phyloP scores from a whole-genome alignment of 805 yeast genomes.

The Zygotorulaspora sp. region DNA sequence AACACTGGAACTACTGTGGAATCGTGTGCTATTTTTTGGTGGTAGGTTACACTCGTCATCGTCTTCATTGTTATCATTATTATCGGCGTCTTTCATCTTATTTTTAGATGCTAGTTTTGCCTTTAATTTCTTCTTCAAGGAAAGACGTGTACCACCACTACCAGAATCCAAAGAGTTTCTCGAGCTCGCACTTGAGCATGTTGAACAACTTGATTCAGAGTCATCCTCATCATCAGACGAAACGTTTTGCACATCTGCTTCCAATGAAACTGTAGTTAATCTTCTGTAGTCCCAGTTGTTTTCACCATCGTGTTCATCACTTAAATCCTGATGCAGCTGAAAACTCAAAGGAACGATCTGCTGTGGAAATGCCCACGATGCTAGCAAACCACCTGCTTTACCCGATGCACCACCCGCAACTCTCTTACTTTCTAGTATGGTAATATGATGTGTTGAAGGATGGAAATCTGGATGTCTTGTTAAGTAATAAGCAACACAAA shows the following conservation, averaged over 20 bases:
- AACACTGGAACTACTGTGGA: conserved; percentile 10
- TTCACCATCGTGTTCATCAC: conserved; percentile 76
- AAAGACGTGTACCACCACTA: background rate
- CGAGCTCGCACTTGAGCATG: background rate
- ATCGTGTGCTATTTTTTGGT: conserved; percentile 3
- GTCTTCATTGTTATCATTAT: conserved; percentile 23
- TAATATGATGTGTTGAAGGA: conserved; percentile 68
- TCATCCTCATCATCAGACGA: conserved; percentile 10
- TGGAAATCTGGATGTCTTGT: conserved; percentile 79
- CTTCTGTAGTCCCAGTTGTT: conserved; percentile 91
- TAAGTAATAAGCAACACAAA: conserved; percentile 85
- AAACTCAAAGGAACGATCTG: conserved; percentile 88
- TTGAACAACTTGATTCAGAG: background rate
- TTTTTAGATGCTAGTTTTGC: background rate
- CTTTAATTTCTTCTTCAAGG: background rate
- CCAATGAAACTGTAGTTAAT: conserved; percentile 78
- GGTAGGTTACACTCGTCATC: conserved; percentile 24
- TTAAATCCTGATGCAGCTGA: conserved; percentile 75
- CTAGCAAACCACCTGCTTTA: conserved; percentile 93
- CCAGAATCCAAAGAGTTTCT: conserved; percentile 2
- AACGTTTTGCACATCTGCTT: conserved; percentile 60
- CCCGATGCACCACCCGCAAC: conserved; percentile 98
- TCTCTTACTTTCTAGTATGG: conserved; percentile 80
- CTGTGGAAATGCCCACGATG: conserved; percentile 95
- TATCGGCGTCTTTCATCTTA: background rate